Percentiles rank a stretch among this genome's conserved stretches.
These are phyloP conservation scores for Alternaria infectoria DNA, from an alignment of 2,329 filamentous ascomycete species.

Conservation along the genomic window DNA sequence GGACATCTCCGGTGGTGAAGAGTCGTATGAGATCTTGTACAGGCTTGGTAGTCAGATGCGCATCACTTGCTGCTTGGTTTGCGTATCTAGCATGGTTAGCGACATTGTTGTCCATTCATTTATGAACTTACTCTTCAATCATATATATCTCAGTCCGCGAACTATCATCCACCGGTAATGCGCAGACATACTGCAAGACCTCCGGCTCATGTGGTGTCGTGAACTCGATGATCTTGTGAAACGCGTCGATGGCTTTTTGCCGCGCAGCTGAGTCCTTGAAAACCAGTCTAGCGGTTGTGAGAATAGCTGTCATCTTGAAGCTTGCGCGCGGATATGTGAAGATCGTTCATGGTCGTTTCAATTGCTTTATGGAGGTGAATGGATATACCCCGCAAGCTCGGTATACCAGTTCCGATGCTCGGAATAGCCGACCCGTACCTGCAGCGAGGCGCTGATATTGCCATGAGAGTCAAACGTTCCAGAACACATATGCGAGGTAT, in stretches of 20 bases:
- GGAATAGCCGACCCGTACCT: conserved; percentile 15
- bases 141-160: conserved; percentile 29
- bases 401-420: conserved; percentile 14
- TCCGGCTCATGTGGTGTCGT: conserved; percentile 27
- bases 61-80: conserved; percentile 25
- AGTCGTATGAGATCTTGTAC: conserved; percentile 32
- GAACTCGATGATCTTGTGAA: conserved; percentile 34
- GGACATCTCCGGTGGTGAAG: conserved; percentile 27
- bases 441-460: background rate
- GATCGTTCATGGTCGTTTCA: background rate
- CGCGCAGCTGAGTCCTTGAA: conserved; percentile 22
- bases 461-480: too few species aligned
- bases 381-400: conserved; percentile 13
- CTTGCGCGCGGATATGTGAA: too few species aligned
- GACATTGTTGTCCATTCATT: rapidly evolving
- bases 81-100: conserved; percentile 14
- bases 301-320: conserved; percentile 22
- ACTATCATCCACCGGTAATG: conserved; percentile 24
- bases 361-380: background rate
- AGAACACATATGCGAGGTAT: too few species aligned
- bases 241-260: conserved; percentile 22
- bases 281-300: conserved; percentile 28
- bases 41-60: conserved; percentile 26
- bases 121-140: conserved; percentile 30
- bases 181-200: conserved; percentile 31